Base-by-base conservation (phyloP, 192 early-diverging fungal genomes). In the Umbelopsis sp. region DNA sequence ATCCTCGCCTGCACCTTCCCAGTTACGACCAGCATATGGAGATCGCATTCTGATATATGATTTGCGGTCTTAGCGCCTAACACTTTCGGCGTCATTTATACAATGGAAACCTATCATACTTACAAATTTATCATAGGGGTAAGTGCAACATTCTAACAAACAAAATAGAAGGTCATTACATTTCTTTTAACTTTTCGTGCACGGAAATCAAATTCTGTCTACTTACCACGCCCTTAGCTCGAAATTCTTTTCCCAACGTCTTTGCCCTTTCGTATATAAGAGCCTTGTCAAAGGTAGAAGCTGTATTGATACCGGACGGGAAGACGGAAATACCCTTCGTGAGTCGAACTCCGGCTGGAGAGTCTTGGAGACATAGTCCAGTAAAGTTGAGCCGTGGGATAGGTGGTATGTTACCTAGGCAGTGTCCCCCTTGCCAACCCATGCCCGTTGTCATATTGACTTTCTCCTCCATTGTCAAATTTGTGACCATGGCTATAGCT, bases 241-340 rank as follows among this genome's bases (percentile, higher is more conserved):
- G 44, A 51, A 84, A 83, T 65, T 90, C 89, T 71, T 89, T 71
- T 25, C 81, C 89, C 68, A 90, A 65, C n/a, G 59, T 49, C n/a
- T 45, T 47, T 11, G 82, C 89, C 21, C 88, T 74, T 9, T 74
- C 16, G 22, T 71, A 43, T 29, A 91, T 87, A 22, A 86, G 34
- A 26, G 62, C 21, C 17, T 66, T 49, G 73, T 90, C 89, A 69
- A 87, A 90, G 11, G 89, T 87, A 14, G 89, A 74, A 52, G 89
- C 89, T 51, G 87, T 73, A 67, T 90, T 90, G 53, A 85, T 84
- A 47, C 82, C 71, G 34, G 88, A 56, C 9, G 76, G 56, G 67
- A 85, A 81, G 4, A 69, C 75, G 20, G 86, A 81, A 25, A 82
- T 71, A 51, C 69, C 69, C 49, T 66, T 45, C 2, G 85, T 80